A percentile compares a stretch with the other conserved stretches of the same genome.
Conservation (phyloP, 2,329 filamentous ascomycete genomes). For the Fusarium transvaalense region DNA sequence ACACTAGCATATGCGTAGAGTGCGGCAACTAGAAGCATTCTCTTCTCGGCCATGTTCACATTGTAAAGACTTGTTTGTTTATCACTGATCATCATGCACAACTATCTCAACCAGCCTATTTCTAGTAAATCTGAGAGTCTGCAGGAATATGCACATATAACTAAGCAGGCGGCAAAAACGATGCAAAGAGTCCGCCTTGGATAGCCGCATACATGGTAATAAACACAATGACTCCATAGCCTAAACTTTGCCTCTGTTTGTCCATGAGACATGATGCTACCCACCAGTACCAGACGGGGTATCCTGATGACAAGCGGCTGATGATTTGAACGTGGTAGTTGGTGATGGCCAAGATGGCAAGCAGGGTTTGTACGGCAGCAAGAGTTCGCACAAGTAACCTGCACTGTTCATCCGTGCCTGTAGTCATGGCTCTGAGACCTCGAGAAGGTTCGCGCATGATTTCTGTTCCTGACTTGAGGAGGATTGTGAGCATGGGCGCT, state of each 20-base stretch:
- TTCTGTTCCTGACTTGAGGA: slow-evolving; percentile 68
- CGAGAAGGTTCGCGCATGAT: slow-evolving; percentile 47
- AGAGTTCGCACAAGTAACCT: slow-evolving; percentile 65
- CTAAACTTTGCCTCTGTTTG: slow-evolving; percentile 50
- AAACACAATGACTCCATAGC: slow-evolving; percentile 66
- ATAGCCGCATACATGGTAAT: slow-evolving; percentile 86
- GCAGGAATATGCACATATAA: neutral
- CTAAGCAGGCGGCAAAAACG: slow-evolving; percentile 90
- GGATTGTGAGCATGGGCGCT: slow-evolving; percentile 77
- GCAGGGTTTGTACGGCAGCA: slow-evolving; percentile 77
- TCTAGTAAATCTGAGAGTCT: neutral
- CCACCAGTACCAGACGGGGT: slow-evolving; percentile 90
- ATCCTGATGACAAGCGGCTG: slow-evolving; percentile 87
- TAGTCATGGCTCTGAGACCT: slow-evolving; percentile 8
- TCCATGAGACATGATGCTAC: slow-evolving; percentile 66
- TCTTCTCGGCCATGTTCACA: neutral
- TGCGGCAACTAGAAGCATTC: neutral
- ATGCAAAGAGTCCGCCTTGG: slow-evolving; percentile 87
- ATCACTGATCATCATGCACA: neutral
- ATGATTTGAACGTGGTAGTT: slow-evolving; percentile 96
- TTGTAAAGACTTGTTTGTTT: neutral
- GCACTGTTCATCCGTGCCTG: slow-evolving; percentile 25
- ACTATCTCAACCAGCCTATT: neutral
- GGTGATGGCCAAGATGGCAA: slow-evolving; percentile 78
- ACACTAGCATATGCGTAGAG: neutral